These are phyloP conservation scores for Amanita molliuscula DNA, from an alignment of 768 basidiomycete species.

Conservation along the genomic window DNA sequence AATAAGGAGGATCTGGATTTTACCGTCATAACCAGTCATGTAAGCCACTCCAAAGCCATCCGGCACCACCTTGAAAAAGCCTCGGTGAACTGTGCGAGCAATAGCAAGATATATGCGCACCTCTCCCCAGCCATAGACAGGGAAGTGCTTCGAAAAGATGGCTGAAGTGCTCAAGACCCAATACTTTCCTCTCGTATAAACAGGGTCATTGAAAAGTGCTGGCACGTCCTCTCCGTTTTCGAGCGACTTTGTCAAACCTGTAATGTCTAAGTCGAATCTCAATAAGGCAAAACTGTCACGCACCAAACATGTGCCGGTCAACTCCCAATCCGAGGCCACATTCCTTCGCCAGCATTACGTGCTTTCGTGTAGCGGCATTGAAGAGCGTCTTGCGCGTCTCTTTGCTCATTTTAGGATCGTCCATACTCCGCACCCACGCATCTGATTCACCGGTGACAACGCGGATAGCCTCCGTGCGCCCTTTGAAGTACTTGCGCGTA, in stretches of 20 bases:
- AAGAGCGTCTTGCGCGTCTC: slow-evolving; percentile 46
- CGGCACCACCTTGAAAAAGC: slow-evolving; percentile 55
- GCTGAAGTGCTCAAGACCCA: slow-evolving; percentile 92
- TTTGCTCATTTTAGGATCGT: slow-evolving; percentile 29
- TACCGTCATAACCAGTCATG: slow-evolving; percentile 81
- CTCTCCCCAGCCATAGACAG: slow-evolving; percentile 90
- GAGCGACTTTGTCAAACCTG: slow-evolving; percentile 65
- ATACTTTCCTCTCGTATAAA: slow-evolving; percentile 58
- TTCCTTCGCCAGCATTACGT: slow-evolving; percentile 52
- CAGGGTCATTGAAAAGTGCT: slow-evolving; percentile 65
- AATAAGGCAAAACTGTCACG: slow-evolving; percentile 10
- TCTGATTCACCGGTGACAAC: slow-evolving; percentile 72
- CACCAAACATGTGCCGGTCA: slow-evolving; percentile 84
- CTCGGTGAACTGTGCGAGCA: background rate
- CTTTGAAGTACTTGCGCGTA: slow-evolving; percentile 81
- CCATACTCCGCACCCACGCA: slow-evolving; percentile 70
- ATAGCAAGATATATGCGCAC: slow-evolving; percentile 20
- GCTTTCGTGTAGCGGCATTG: slow-evolving; percentile 49
- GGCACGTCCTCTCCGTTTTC: slow-evolving; percentile 54
- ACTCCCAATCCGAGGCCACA: slow-evolving; percentile 66
- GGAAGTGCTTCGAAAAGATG: slow-evolving; percentile 77
- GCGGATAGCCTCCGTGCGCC: slow-evolving; percentile 90
- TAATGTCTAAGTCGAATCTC: background rate
- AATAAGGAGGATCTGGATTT: slow-evolving; percentile 13
- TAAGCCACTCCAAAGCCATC: slow-evolving; percentile 95